Evolutionary conservation across 768 basidiomycete species (phyloP), one percentile per base, ranked within the genome.

Genomic region (Suillus variegatus): DNA sequence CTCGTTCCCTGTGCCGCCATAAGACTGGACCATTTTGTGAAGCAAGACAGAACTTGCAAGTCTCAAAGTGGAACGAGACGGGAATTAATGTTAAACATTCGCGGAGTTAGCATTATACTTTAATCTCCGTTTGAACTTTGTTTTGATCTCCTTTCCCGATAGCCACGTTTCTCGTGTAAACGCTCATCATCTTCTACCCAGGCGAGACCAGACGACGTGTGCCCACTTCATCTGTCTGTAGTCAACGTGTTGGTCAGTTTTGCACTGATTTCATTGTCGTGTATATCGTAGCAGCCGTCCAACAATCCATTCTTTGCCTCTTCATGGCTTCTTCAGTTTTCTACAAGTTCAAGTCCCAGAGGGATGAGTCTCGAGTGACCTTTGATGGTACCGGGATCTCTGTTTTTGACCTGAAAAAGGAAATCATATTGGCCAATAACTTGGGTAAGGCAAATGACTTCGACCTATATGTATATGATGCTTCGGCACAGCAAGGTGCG

Each of bases 381-480:
- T 98, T 99, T 83, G 97, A 99, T 76, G 97, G 97, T 74, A 98
- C 97, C 70, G 94, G 95, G 68, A 99, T 99, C 75, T 95, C 95
- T 74, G 95, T 99, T 71, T 99, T 98, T 84, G 97, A 99, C 80
- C 84, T 99, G 79, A 99, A 99, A 82, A 93, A 91, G 84, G 97
- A 99, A 81, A 94, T 99, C 75, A 97, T 99, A 73, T 82, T 97
- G 73, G 92, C 92, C 76, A 98, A 98, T 76, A 95, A 91, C 76
- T 88, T 99, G 80, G 91, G 91, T 82, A 96, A 95, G 84, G 95
- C 94, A 65, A 94, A 91, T 75, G 97, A 99, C 75, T 98, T 99
- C 82, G 97, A 99, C 80, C 85, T 99, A 32, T 86, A 87, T 61
- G 83, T 99, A 46, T 91, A 88, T 75, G 95, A 98, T 74, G 80